Conservation (phyloP, 192 early-diverging fungal genomes). For the Chytriomyces sp. region DNA sequence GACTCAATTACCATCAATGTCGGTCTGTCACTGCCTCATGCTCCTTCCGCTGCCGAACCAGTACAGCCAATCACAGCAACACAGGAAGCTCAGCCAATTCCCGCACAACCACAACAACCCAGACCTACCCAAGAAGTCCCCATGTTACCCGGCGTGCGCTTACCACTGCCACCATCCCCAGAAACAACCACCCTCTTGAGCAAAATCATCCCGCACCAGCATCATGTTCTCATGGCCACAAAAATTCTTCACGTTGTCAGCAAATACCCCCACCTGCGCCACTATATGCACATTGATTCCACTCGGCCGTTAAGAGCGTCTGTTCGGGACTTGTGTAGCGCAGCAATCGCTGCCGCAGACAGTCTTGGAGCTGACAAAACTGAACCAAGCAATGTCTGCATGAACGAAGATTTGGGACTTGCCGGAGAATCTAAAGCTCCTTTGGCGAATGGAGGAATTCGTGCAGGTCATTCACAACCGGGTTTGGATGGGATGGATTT, state of each 20-base stretch:
- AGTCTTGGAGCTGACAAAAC: not conserved
- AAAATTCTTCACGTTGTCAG: conserved; percentile 88
- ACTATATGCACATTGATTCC: conserved; percentile 43
- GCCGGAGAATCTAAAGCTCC: not conserved
- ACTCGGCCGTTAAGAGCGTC: conserved; percentile 13
- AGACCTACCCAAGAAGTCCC: conserved; percentile 9
- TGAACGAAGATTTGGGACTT: not conserved
- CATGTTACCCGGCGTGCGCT: conserved; percentile 32
- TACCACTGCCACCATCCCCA: conserved; percentile 25
- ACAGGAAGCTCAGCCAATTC: not conserved
- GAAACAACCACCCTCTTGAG: conserved; percentile 12
- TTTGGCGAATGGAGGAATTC: not conserved
- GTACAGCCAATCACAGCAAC: not conserved
- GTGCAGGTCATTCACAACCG: not conserved
- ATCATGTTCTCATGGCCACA: conserved; percentile 80
- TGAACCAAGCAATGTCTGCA: not conserved
- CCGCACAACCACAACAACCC: not conserved
- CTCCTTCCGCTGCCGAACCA: conserved; percentile 26
- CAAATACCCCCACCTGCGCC: conserved; percentile 87
- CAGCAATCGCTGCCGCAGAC: conserved; percentile 12
- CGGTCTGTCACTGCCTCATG: conserved; percentile 6
- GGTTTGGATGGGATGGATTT: not conserved
- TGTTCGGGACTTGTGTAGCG: conserved; percentile 9
- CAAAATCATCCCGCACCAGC: conserved; percentile 74
- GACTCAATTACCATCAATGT: too few species aligned